These are phyloP conservation scores for Suhomyces yuchorum DNA, from an alignment of 1,139 yeast species.

Conservation along the genomic window DNA sequence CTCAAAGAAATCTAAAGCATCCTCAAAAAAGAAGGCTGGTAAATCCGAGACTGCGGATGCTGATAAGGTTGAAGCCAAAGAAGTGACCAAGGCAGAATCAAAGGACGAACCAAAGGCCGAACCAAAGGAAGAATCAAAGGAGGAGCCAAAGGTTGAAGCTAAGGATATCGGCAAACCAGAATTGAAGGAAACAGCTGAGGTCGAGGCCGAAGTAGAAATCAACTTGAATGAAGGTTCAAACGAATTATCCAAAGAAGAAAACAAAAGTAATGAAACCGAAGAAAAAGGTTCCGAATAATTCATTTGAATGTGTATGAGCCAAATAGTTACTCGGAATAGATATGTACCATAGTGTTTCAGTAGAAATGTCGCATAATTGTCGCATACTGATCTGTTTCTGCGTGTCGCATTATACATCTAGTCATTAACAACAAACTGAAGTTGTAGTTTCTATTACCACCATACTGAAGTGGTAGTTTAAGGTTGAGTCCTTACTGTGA, in stretches of 20 bases:
- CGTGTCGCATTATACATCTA: background rate
- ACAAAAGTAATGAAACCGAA: background rate
- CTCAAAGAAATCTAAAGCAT: background rate
- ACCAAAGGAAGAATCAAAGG: slow-evolving; percentile 8
- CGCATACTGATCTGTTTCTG: background rate
- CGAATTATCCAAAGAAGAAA: background rate
- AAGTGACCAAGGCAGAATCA: slow-evolving; percentile 11
- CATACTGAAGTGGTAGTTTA: background rate
- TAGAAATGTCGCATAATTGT: slow-evolving; percentile 1
- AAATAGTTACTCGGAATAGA: slow-evolving; percentile 1
- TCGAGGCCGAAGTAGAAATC: background rate
- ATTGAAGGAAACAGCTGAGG: background rate
- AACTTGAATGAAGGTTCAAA: too few species aligned
- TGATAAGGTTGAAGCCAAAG: slow-evolving; percentile 9
- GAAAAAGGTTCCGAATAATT: background rate
- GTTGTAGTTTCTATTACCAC: background rate
- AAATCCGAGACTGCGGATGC: slow-evolving; percentile 14
- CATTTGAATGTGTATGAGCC: background rate
- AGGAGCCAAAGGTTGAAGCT: too few species aligned
- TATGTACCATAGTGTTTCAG: slow-evolving; percentile 4
- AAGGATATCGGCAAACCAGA: background rate
- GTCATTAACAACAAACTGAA: background rate
- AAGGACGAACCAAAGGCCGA: slow-evolving; percentile 6
- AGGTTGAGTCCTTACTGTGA: background rate
- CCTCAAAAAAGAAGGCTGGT: background rate